Evolutionary conservation across 2,329 filamentous ascomycete genomes (phyloP).

Genomic region (Xylaria sp.): DNA sequence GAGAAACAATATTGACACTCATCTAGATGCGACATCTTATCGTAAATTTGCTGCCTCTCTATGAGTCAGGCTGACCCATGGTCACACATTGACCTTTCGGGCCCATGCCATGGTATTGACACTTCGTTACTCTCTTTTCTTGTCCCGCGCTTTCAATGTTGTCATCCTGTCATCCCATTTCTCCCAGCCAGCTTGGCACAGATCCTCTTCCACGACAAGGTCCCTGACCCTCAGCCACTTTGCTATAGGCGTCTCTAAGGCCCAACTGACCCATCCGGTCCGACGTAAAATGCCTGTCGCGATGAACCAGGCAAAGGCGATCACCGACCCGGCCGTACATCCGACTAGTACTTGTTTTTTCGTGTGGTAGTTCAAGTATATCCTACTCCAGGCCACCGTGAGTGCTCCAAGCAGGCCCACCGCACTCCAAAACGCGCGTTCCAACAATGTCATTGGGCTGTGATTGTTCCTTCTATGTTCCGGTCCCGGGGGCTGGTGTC

Average conservation of each 20-base stretch:
- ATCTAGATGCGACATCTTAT: background rate
- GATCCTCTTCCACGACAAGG: constrained; percentile 85
- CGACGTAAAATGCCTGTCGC: constrained; percentile 74
- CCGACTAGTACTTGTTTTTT: constrained; percentile 87
- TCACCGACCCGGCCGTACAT: constrained; percentile 73
- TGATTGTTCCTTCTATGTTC: constrained; percentile 53
- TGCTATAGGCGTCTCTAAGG: constrained; percentile 72
- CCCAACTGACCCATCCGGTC: constrained; percentile 77
- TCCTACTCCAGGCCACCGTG: constrained; percentile 80
- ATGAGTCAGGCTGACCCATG: background rate
- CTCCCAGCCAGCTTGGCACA: constrained; percentile 93
- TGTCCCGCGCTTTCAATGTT: constrained; percentile 50
- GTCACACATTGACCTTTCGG: background rate
- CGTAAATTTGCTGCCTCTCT: constrained; percentile 3
- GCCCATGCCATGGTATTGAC: background rate
- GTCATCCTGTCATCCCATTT: constrained; percentile 76
- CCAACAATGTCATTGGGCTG: constrained; percentile 67
- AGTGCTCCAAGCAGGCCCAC: constrained; percentile 71
- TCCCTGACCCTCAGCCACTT: constrained; percentile 80
- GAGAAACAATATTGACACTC: background rate
- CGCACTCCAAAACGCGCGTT: constrained; percentile 67
- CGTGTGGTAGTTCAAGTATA: constrained; percentile 95
- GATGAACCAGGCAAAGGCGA: constrained; percentile 82
- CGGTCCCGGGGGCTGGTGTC: constrained; percentile 71
- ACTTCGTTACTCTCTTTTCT: constrained; percentile 44